Conservation (phyloP, 139 green algal species). For the Volvox africanus region DNA sequence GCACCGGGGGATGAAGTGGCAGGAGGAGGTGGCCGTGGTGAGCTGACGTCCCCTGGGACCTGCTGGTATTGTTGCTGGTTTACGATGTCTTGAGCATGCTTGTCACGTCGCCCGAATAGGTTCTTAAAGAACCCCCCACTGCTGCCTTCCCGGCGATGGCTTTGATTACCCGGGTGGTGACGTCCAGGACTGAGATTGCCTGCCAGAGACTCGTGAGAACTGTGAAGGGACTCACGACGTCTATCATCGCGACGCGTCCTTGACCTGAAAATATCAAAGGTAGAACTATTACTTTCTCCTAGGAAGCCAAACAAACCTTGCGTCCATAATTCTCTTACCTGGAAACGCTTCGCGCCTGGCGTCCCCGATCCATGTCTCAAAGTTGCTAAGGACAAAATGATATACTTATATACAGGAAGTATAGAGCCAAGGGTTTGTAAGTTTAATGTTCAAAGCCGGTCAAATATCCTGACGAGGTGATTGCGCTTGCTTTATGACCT, state of each 20-base stretch:
- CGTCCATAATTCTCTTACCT: neutral
- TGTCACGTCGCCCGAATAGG: constrained; percentile 27
- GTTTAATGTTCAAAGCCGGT: too few species aligned
- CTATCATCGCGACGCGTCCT: neutral
- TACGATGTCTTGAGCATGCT: neutral
- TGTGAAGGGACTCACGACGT: neutral
- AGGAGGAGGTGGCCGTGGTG: neutral
- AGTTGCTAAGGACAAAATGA: too few species aligned
- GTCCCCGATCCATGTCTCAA: neutral
- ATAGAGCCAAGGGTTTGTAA: too few species aligned
- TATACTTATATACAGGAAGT: too few species aligned
- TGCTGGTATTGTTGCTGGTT: constrained; percentile 3
- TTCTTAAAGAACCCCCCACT: constrained; percentile 31
- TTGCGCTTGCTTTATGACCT: too few species aligned
- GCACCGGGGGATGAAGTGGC: neutral
- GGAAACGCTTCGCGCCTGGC: constrained; percentile 8
- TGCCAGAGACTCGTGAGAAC: constrained; percentile 19
- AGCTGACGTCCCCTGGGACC: neutral
- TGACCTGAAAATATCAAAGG: neutral
- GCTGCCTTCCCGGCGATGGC: neutral
- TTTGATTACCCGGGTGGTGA: neutral
- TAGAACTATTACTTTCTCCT: neutral
- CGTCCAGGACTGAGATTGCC: constrained; percentile 33
- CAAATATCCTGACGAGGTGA: too few species aligned
- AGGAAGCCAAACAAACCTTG: neutral